phyloP scores from a whole-genome alignment of 2,329 filamentous ascomycete genomes.

The Pseudogymnoascus sp. region DNA sequence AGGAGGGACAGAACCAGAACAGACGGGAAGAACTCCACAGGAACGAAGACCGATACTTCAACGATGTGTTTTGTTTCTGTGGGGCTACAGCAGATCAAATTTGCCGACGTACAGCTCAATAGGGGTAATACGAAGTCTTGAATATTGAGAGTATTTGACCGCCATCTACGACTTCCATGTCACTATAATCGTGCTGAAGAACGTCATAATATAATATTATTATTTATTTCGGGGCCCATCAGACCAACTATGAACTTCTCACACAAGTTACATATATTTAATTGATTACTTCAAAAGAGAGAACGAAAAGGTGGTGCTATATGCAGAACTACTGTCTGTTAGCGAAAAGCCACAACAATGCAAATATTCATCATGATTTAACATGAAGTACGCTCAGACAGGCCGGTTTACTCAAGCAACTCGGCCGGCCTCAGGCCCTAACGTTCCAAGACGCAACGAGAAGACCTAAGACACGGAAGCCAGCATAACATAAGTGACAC shows the following conservation, averaged over 20 bases:
- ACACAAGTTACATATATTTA: not conserved
- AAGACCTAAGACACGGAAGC: conserved; percentile 49
- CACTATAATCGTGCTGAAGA: not conserved
- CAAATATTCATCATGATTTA: not conserved
- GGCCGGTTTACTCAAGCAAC: conserved; percentile 65
- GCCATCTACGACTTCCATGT: not conserved
- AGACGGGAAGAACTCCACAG: not conserved
- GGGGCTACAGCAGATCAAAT: not conserved
- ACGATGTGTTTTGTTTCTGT: not conserved
- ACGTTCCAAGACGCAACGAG: conserved; percentile 54
- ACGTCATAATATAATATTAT: not conserved
- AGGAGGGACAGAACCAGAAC: not conserved
- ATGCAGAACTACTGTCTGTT: not conserved
- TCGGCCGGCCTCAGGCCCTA: conserved; percentile 47
- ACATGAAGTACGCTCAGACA: conserved; percentile 45
- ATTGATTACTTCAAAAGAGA: not conserved
- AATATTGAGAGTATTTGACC: too few relatives aligned
- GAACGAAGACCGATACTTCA: not conserved
- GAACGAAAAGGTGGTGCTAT: not conserved
- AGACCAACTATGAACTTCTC: not conserved
- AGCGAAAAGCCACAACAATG: not conserved
- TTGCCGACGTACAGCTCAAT: not conserved
- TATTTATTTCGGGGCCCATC: not conserved
- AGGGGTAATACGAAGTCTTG: not conserved
- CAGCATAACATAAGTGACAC: conserved; percentile 44